phyloP scores from a whole-genome alignment of 148 eudicot genomes.

The Camellia sinensis region DNA sequence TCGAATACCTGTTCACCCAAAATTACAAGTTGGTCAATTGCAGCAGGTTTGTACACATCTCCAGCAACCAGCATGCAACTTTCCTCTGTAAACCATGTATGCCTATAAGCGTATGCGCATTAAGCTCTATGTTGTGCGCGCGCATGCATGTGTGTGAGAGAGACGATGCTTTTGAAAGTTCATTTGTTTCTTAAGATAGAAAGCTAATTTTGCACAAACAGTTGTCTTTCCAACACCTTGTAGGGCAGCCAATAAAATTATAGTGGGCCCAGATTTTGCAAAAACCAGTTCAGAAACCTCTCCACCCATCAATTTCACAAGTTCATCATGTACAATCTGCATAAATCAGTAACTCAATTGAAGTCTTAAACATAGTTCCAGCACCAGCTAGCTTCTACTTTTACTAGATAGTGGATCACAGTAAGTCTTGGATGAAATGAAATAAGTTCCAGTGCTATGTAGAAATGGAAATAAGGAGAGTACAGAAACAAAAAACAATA shows the following conservation, averaged over 20 bases:
- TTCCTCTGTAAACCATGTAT: slow-evolving; percentile 54
- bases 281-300: slow-evolving; percentile 87
- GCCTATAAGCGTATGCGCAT: neutral
- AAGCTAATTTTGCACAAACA: slow-evolving; percentile 86
- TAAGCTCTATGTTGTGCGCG: neutral
- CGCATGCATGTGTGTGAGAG: neutral
- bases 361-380: neutral
- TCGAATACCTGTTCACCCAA: slow-evolving; percentile 74
- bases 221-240: slow-evolving; percentile 99
- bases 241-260: slow-evolving; percentile 85
- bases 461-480: neutral
- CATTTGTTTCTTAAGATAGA: slow-evolving; percentile 92
- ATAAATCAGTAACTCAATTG: slow-evolving; percentile 3
- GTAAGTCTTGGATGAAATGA: neutral
- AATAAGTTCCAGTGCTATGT: no score
- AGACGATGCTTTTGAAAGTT: slow-evolving; percentile 13
- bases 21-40: slow-evolving; percentile 91
- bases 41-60: slow-evolving; percentile 98
- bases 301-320: slow-evolving; percentile 91
- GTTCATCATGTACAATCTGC: slow-evolving; percentile 94
- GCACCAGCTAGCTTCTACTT: neutral
- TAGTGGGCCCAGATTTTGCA: slow-evolving; percentile 82
- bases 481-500: neutral
- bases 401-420: neutral
- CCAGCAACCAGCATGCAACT: slow-evolving; percentile 98